Evolutionary conservation across 257 asterid species (phyloP).

Genomic region (Fraxinus pennsylvanica): DNA sequence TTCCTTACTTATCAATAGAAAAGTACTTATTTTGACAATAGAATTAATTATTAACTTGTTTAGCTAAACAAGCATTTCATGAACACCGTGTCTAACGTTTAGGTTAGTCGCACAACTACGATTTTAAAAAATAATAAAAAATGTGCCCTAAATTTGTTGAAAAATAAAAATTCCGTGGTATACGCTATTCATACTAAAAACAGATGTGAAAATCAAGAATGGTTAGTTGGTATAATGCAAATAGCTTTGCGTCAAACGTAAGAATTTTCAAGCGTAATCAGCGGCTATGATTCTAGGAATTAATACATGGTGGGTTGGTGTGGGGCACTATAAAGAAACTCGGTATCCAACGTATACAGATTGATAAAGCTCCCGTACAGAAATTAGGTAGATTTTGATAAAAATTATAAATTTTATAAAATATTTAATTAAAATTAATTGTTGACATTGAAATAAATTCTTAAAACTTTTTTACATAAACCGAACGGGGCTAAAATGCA

Average conservation of each 20-base stretch:
- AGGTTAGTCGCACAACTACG: not conserved
- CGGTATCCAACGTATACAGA: not conserved
- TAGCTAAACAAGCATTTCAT: too few species aligned
- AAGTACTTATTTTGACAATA: not conserved
- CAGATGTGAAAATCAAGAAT: not conserved
- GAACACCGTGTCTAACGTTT: conserved; percentile 1
- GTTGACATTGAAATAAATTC: too few species aligned
- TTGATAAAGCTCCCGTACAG: too few species aligned
- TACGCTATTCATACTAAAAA: not conserved
- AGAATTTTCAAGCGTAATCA: conserved; percentile 48
- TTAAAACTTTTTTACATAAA: too few species aligned
- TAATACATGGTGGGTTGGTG: conserved; percentile 8
- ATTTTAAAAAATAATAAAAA: not conserved
- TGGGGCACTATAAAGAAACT: not conserved
- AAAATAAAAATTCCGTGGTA: not conserved
- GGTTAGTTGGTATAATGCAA: conserved; percentile 5
- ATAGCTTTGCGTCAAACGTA: conserved; percentile 36
- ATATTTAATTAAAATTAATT: too few species aligned
- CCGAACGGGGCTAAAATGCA: too few species aligned
- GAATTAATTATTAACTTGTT: not conserved
- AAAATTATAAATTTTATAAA: too few species aligned
- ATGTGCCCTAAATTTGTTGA: not conserved
- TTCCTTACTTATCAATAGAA: too few species aligned
- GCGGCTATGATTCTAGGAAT: conserved; percentile 43
- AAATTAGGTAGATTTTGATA: too few species aligned